These are phyloP conservation scores for Globisporangium nodosum DNA, from an alignment of 352 stramenopile genomes.

Conservation along the genomic window DNA sequence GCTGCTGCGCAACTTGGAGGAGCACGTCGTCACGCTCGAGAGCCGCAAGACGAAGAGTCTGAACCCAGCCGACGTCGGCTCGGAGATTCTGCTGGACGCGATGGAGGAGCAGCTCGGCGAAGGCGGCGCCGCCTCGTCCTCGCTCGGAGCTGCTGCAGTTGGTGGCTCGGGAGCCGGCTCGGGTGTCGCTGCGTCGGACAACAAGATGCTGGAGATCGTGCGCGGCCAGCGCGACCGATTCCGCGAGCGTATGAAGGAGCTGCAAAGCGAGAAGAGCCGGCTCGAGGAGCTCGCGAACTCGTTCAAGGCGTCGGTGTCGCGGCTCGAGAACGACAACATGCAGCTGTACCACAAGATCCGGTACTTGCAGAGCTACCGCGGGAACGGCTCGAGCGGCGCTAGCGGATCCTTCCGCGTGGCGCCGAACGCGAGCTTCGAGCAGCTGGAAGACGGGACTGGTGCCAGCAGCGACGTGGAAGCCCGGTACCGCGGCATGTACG, in stretches of 20 bases:
- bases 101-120: constrained; percentile 52
- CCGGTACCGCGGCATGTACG: constrained; percentile 86
- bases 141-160: not conserved
- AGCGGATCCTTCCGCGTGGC: constrained; percentile 6
- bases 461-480: constrained; percentile 43
- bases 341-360: constrained; percentile 90
- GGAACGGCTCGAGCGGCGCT: constrained; percentile 6
- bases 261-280: constrained; percentile 65
- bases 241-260: constrained; percentile 78
- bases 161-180: constrained; percentile 9
- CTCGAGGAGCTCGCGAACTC: constrained; percentile 59
- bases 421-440: constrained; percentile 9
- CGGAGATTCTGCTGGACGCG: constrained; percentile 67
- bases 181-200: constrained; percentile 23
- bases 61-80: constrained; percentile 38
- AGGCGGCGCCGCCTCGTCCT: not conserved
- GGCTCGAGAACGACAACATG: constrained; percentile 88
- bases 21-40: constrained; percentile 58
- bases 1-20: constrained; percentile 57
- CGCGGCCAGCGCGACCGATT: constrained; percentile 76
- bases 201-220: constrained; percentile 84
- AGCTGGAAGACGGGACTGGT: constrained; percentile 34
- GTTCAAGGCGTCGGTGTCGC: constrained; percentile 57
- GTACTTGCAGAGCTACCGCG: constrained; percentile 77
- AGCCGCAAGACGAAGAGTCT: constrained; percentile 24